Evolutionary conservation across 192 early-diverging fungal species (phyloP), one percentile per base, ranked within the genome.

Genomic region (Umbelopsis vinacea): DNA sequence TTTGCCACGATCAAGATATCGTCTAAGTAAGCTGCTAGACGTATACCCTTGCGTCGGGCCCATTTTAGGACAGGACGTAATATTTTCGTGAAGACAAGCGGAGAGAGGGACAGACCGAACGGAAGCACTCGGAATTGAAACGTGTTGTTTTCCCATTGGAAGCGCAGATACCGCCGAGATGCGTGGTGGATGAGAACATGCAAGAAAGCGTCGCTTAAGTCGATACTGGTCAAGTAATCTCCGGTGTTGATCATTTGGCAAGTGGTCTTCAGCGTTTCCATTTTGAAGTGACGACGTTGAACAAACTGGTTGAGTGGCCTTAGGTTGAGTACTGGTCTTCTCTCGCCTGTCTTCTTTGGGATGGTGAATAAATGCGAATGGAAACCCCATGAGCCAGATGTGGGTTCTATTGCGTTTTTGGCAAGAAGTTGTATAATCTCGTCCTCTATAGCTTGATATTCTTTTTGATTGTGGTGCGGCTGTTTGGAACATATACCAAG

Each of bases 91-190:
- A 79, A 77, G 0, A 77, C 47, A 0, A 82, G 63, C 1, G 74
- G 72, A 14, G 76, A 79, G 1, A 82, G 70, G 2, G 69, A 82
- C 5, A 79, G 72, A 26, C 81, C 52, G 70, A 78, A 78, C 0
- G 79, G 79, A 0, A 83, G 74, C 2, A 66, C 70, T 0, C 46
- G n/a, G 23, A 83, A 80, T 47, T 80, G 76, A 45, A 74, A 83
- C 10, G n/a, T n/a, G 33, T 33, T 14, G 3, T 1, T 66, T 60
- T 73, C 68, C 74, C 74, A 80, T 0, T 70, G 50, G 45, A 78
- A 80, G 37, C 72, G 76, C 45, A 78, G 73, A 21, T 72, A 80
- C 2, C 26, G 15, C 4, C 71, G 57, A 6, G 70, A 75, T 23
- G 73, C 47, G 9, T 55, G 24, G 54, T 55, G 54, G 1, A 55